A percentile compares a stretch with the other conserved stretches of the same genome.
phyloP scores from a whole-genome alignment of 805 yeast species.

The Wickerhamiella spandovensis region DNA sequence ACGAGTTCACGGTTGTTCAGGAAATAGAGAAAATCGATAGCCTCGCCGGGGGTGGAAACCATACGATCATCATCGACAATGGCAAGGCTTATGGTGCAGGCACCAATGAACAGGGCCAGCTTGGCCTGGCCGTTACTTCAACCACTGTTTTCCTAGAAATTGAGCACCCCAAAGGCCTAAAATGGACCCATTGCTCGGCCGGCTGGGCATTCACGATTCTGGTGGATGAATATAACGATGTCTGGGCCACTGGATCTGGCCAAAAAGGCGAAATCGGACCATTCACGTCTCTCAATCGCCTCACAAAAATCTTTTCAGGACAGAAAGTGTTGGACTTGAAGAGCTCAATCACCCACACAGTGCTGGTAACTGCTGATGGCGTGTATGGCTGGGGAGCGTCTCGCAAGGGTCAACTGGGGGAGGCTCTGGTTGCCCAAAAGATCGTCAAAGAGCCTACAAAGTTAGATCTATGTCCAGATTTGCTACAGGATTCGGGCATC shows the following conservation, averaged over 20 bases:
- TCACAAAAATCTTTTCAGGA: slow-evolving; percentile 11
- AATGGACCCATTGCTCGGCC: slow-evolving; percentile 41
- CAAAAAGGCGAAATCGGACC: slow-evolving; percentile 54
- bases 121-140: slow-evolving; percentile 25
- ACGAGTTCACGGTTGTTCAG: slow-evolving; percentile 20
- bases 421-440: neutral
- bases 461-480: slow-evolving; percentile 3
- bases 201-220: slow-evolving; percentile 73
- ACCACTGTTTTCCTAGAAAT: neutral
- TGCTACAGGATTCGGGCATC: no score
- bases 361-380: slow-evolving; percentile 27
- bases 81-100: slow-evolving; percentile 53
- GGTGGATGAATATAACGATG: slow-evolving; percentile 27
- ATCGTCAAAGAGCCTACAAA: slow-evolving; percentile 7
- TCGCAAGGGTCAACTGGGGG: slow-evolving; percentile 42
- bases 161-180: slow-evolving; percentile 13
- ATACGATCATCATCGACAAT: slow-evolving; percentile 46
- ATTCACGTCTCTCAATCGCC: neutral
- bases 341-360: slow-evolving; percentile 25
- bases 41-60: slow-evolving; percentile 76
- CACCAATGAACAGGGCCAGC: slow-evolving; percentile 42
- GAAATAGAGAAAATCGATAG: slow-evolving; percentile 4
- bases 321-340: slow-evolving; percentile 11
- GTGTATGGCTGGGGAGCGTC: slow-evolving; percentile 59
- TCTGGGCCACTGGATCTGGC: slow-evolving; percentile 52